phyloP scores from a whole-genome alignment of 2,329 filamentous ascomycete species.

The Aureobasidium sp. region DNA sequence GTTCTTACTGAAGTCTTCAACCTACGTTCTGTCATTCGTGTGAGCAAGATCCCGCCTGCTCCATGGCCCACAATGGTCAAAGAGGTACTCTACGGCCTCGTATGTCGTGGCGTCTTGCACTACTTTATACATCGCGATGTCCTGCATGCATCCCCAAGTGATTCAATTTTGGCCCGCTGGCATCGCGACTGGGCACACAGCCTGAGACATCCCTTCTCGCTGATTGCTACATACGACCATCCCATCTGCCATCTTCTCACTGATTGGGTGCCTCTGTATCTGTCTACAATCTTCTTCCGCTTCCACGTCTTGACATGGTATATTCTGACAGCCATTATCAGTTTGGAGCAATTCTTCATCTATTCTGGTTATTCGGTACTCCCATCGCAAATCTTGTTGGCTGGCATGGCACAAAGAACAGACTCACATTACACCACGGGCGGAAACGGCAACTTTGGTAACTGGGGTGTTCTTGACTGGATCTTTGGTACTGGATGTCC shows the following conservation, averaged over 20 bases:
- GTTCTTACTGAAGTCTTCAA: conserved; percentile 47
- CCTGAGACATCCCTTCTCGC: conserved; percentile 51
- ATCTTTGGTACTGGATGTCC: conserved; percentile 44
- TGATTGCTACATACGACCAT: conserved; percentile 62
- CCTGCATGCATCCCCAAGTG: conserved; percentile 48
- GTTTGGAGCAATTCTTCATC: conserved; percentile 59
- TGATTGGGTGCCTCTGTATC: conserved; percentile 58
- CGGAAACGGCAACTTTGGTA: conserved; percentile 49
- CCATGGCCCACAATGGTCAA: conserved; percentile 52
- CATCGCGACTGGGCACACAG: conserved; percentile 55
- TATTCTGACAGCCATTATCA: conserved; percentile 55
- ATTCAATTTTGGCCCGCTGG: conserved; percentile 28
- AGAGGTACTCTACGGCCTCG: conserved; percentile 47
- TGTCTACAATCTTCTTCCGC: conserved; percentile 58
- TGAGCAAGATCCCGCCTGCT: conserved; percentile 54
- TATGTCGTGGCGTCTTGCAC: conserved; percentile 56
- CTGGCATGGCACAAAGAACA: conserved; percentile 50
- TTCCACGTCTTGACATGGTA: conserved; percentile 69
- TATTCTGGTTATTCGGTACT: conserved; percentile 61
- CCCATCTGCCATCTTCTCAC: conserved; percentile 57
- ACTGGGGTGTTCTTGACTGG: conserved; percentile 59
- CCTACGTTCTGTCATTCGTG: conserved; percentile 48
- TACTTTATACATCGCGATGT: conserved; percentile 69
- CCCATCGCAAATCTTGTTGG: conserved; percentile 51
- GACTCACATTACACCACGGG: conserved; percentile 52